Evolutionary conservation across 2,329 filamentous ascomycete genomes (phyloP).

Genomic region (Pseudogymnoascus pannorum): DNA sequence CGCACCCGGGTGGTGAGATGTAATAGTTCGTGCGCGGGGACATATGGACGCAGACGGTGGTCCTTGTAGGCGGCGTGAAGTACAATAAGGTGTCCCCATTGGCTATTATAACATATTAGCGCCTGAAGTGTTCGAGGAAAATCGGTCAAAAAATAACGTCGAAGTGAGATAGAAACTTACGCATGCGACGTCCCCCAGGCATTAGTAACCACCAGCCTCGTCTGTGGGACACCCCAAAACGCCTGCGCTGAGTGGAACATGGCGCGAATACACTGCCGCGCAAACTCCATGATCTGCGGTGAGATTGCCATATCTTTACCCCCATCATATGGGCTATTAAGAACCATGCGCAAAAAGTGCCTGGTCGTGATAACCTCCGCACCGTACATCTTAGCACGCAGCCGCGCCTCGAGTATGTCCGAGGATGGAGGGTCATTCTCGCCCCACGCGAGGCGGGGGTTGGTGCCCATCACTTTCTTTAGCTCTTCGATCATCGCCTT

Average conservation of each 20-base stretch:
- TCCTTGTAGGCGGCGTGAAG: constrained; percentile 74
- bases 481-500: constrained; percentile 39
- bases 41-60: constrained; percentile 47
- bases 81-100: constrained; percentile 96
- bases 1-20: constrained; percentile 67
- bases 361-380: constrained; percentile 84
- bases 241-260: constrained; percentile 66
- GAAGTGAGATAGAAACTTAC: constrained; percentile 67
- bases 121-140: constrained; percentile 20
- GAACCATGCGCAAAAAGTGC: constrained; percentile 57
- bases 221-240: constrained; percentile 70
- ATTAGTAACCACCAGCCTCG: constrained; percentile 81
- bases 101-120: constrained; percentile 36
- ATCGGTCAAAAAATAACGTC: no score
- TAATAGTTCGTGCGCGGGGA: constrained; percentile 49
- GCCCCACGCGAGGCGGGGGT: constrained; percentile 37
- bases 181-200: constrained; percentile 93
- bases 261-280: constrained; percentile 46
- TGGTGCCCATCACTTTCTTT: constrained; percentile 16
- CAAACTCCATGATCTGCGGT: constrained; percentile 43
- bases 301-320: constrained; percentile 26
- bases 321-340: constrained; percentile 38
- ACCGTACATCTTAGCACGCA: constrained; percentile 92
- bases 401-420: constrained; percentile 73
- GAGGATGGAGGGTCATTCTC: constrained; percentile 63